These are phyloP conservation scores for Boletus patriciae DNA, from an alignment of 768 basidiomycete genomes.

Conservation along the genomic window DNA sequence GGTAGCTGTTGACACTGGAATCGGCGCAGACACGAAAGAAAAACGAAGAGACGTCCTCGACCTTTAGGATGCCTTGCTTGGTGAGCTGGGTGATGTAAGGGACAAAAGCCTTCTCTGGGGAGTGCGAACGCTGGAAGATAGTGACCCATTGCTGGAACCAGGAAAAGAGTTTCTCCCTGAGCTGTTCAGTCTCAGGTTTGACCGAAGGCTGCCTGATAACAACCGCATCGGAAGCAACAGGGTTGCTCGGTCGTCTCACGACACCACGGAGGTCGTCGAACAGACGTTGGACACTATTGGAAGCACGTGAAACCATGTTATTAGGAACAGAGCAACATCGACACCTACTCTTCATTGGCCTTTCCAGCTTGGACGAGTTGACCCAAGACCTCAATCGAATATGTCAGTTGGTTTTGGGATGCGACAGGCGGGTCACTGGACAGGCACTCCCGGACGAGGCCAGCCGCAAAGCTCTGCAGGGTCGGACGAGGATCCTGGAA, in stretches of 20 bases:
- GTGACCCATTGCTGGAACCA: constrained; percentile 96
- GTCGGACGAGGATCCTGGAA: constrained; percentile 74
- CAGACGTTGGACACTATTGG: constrained; percentile 60
- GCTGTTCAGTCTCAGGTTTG: constrained; percentile 71
- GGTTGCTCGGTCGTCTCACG: constrained; percentile 46
- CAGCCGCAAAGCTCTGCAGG: constrained; percentile 78
- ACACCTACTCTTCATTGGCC: constrained; percentile 79
- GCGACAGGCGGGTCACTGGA: constrained; percentile 79
- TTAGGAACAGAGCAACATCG: background rate
- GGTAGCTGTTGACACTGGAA: constrained; percentile 86
- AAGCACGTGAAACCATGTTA: background rate
- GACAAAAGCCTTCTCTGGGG: constrained; percentile 93
- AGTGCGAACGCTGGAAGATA: constrained; percentile 87
- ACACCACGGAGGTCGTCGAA: constrained; percentile 81
- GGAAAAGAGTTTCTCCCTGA: constrained; percentile 70
- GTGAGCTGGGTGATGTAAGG: constrained; percentile 96
- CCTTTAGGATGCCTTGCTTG: constrained; percentile 94
- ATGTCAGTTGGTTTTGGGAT: constrained; percentile 74
- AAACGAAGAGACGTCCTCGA: constrained; percentile 93
- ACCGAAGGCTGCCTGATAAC: constrained; percentile 47
- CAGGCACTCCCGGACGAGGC: constrained; percentile 83
- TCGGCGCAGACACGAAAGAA: constrained; percentile 99
- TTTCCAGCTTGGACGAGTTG: constrained; percentile 74
- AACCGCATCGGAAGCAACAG: constrained; percentile 38
- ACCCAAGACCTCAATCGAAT: constrained; percentile 76